A percentile compares a stretch with the other conserved stretches of the same genome.
These are phyloP conservation scores for Diaporthe sp. DNA, from an alignment of 2,329 filamentous ascomycete species.

Conservation along the genomic window DNA sequence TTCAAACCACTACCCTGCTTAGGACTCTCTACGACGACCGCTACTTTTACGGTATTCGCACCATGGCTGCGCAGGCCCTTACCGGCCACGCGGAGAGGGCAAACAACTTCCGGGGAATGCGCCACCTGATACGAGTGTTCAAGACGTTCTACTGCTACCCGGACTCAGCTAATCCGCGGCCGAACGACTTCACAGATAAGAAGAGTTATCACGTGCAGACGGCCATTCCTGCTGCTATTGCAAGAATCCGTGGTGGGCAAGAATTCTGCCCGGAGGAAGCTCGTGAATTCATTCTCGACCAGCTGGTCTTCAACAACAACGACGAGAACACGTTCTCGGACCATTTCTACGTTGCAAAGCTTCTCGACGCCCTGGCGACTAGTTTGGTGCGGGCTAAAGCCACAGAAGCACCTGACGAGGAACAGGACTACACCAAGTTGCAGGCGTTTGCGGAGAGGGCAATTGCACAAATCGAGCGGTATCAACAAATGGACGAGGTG, in stretches of 20 bases:
- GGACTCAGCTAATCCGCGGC: conserved; percentile 81
- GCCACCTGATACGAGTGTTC: conserved; percentile 88
- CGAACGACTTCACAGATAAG: conserved; percentile 93
- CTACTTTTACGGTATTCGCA: conserved; percentile 94
- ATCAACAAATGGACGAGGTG: conserved; percentile 78
- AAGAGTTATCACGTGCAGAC: conserved; percentile 87
- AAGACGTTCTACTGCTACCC: conserved; percentile 89
- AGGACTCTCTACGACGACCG: conserved; percentile 91
- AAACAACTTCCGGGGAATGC: conserved; percentile 82
- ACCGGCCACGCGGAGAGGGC: conserved; percentile 80
- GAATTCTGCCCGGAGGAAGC: conserved; percentile 85
- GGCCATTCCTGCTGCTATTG: conserved; percentile 85
- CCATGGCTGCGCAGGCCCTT: conserved; percentile 84
- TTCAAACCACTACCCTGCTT: conserved; percentile 90
- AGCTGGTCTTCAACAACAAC: conserved; percentile 95
- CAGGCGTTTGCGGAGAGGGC: conserved; percentile 65
- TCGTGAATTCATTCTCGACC: conserved; percentile 87
- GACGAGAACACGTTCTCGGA: conserved; percentile 91
- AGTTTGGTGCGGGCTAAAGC: conserved; percentile 68
- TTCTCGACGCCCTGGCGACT: conserved; percentile 75
- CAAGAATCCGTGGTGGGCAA: conserved; percentile 79
- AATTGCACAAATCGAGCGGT: conserved; percentile 75
- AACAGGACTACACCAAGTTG: conserved; percentile 56
- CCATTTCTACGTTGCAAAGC: conserved; percentile 85
- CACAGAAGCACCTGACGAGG: conserved; percentile 59